Conservation (phyloP, 2,329 filamentous ascomycete species). For the Fusarium sp. region DNA sequence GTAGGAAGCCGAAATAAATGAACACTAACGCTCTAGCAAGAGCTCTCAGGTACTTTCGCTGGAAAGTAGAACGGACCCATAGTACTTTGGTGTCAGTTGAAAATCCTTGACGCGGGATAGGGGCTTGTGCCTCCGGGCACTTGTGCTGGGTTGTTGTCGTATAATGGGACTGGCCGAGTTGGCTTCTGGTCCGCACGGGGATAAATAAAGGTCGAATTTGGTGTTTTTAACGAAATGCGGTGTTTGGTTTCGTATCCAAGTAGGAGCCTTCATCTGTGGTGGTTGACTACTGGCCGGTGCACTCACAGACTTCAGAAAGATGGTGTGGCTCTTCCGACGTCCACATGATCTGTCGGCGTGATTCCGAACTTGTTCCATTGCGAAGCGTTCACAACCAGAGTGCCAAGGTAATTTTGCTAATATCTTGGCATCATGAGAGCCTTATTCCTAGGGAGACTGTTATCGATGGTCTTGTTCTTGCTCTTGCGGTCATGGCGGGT, state of each 20-base stretch:
- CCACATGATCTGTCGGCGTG: not conserved
- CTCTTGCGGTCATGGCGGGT: not conserved
- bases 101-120: not conserved
- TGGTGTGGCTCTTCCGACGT: not conserved
- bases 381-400: not conserved
- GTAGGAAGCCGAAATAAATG: not conserved
- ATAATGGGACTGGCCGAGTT: not conserved
- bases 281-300: not conserved
- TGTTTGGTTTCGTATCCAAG: not conserved
- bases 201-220: not conserved
- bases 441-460: not conserved
- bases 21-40: not conserved
- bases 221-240: not conserved
- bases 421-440: not conserved
- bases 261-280: not conserved
- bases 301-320: not conserved
- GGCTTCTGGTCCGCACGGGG: not conserved
- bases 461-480: not conserved
- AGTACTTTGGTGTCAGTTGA: not conserved
- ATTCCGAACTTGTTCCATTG: not conserved
- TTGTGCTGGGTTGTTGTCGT: not conserved
- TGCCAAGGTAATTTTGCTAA: not conserved
- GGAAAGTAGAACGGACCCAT: not conserved
- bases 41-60: not conserved
- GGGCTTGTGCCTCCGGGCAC: not conserved